Evolutionary conservation across 2,329 filamentous ascomycete species (phyloP), one percentile per base, ranked within the genome.

Genomic region (Stachybotrys chartarum): DNA sequence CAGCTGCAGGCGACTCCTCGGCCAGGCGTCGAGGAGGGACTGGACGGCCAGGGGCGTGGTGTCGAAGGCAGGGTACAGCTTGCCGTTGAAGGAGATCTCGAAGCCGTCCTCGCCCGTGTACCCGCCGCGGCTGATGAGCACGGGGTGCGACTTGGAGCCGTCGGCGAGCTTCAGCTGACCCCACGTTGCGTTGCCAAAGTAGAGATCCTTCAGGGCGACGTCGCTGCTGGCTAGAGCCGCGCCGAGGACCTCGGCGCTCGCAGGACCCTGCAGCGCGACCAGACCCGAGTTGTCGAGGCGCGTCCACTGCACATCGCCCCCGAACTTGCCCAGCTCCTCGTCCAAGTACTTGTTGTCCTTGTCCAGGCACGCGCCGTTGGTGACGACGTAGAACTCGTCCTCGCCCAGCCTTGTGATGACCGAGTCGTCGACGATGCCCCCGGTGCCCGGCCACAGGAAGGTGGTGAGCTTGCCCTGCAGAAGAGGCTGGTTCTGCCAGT

Each of bases 41-140:
- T 91, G 80, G 6, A 89, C 86, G 30, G 79, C 78, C 0, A 83
- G 80, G 1, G 87, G 60, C 10, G 71, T 72, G 18, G 68, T 71
- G 63, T 74, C 70, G 51, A 64, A 59, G 10, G 70, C 70, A 6
- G 69, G 66, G 57, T 70, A 69, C 39, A 66, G 84, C 61, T 68
- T 66, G 60, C 69, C 70, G 57, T 72, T 70, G 64, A 97, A 88
- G 46, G 90, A 94, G 66, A 99, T 90, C 76, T 99, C 94, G 73
- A 99, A 99, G 47, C 94, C 94, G 71, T 99, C 94, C 76, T 99
- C 94, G 57, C 94, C 94, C 0, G 94, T 99, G 77, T 99, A 99
- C 5, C 94, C 94, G 50, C 88, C 94, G 58, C 94, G 85, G 68
- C 86, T 92, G 67, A 97, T 85, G 52, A 97, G 67, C 18, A 75